Evolutionary conservation across 768 basidiomycete species (phyloP).

Genomic region (Tephrocybe sp.): DNA sequence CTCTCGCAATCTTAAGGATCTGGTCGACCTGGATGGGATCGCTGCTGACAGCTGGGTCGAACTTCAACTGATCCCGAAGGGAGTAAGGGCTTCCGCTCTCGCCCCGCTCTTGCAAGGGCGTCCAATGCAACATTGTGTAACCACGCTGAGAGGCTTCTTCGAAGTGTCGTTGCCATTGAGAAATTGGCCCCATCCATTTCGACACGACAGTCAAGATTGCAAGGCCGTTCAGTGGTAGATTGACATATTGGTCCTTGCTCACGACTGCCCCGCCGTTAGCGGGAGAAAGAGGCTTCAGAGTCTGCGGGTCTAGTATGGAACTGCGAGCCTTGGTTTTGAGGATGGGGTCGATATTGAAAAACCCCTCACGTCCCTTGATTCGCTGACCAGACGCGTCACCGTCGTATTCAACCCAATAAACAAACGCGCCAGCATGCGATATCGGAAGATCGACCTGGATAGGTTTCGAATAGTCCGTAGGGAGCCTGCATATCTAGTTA

Average conservation of each 20-base stretch:
- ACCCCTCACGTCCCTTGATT: constrained; percentile 82
- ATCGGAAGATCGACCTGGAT: constrained; percentile 95
- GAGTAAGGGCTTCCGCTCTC: constrained; percentile 92
- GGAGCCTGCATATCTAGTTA: constrained; percentile 52
- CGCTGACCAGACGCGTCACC: constrained; percentile 56
- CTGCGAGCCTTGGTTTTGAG: constrained; percentile 75
- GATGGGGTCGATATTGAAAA: constrained; percentile 95
- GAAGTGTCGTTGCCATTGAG: constrained; percentile 78
- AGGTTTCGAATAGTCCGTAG: constrained; percentile 84
- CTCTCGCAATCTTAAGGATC: constrained; percentile 67
- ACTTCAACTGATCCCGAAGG: constrained; percentile 82
- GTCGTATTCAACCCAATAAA: constrained; percentile 94
- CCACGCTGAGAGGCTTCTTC: constrained; percentile 84
- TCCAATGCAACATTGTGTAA: constrained; percentile 98
- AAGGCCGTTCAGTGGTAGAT: constrained; percentile 85
- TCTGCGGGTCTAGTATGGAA: constrained; percentile 62
- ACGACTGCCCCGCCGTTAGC: constrained; percentile 48
- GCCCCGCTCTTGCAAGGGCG: constrained; percentile 91
- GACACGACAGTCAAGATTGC: constrained; percentile 89
- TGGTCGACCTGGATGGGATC: constrained; percentile 61
- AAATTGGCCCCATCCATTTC: constrained; percentile 95
- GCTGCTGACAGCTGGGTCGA: constrained; percentile 71
- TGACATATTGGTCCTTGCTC: constrained; percentile 51
- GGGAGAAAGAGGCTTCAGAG: constrained; percentile 49
- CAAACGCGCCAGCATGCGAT: constrained; percentile 94